phyloP scores from a whole-genome alignment of 2,329 filamentous ascomycete genomes.

The Colletotrichum shisoi region DNA sequence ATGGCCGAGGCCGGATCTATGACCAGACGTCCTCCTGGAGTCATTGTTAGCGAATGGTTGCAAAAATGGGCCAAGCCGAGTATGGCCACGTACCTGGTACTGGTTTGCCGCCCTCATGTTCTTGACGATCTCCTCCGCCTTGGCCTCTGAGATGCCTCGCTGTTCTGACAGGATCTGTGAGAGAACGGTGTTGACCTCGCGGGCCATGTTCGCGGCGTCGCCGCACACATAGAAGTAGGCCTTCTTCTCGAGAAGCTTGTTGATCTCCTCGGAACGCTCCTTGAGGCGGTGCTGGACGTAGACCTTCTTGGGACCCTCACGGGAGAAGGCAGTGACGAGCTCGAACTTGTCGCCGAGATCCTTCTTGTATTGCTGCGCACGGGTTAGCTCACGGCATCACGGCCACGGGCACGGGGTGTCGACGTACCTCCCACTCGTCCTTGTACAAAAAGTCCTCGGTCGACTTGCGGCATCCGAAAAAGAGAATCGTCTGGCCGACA shows the following conservation, averaged over 20 bases:
- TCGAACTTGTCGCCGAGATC: slow-evolving; percentile 87
- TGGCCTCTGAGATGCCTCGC: slow-evolving; percentile 80
- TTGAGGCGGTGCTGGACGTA: slow-evolving; percentile 95
- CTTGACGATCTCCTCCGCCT: slow-evolving; percentile 97
- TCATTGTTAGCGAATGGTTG: slow-evolving; percentile 45
- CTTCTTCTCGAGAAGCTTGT: slow-evolving; percentile 83
- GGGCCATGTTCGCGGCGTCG: slow-evolving; percentile 96
- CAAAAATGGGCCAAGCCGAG: not conserved
- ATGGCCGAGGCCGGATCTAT: slow-evolving; percentile 46
- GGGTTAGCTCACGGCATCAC: slow-evolving; percentile 11
- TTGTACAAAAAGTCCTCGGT: slow-evolving; percentile 93
- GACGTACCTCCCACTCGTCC: slow-evolving; percentile 87
- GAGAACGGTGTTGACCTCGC: slow-evolving; percentile 88
- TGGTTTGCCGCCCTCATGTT: slow-evolving; percentile 93
- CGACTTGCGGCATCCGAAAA: slow-evolving; percentile 90
- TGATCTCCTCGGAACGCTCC: slow-evolving; percentile 83
- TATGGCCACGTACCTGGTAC: slow-evolving; percentile 77
- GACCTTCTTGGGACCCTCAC: slow-evolving; percentile 84
- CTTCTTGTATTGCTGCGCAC: slow-evolving; percentile 76
- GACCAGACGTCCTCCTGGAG: slow-evolving; percentile 76
- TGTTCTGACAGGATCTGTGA: slow-evolving; percentile 86
- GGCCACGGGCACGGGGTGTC: not conserved
- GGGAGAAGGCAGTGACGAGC: slow-evolving; percentile 93
- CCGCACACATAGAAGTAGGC: slow-evolving; percentile 98
- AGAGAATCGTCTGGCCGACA: slow-evolving; percentile 87